These are phyloP conservation scores for Chlamydomonas urium DNA, from an alignment of 139 green algal genomes.

Conservation along the genomic window DNA sequence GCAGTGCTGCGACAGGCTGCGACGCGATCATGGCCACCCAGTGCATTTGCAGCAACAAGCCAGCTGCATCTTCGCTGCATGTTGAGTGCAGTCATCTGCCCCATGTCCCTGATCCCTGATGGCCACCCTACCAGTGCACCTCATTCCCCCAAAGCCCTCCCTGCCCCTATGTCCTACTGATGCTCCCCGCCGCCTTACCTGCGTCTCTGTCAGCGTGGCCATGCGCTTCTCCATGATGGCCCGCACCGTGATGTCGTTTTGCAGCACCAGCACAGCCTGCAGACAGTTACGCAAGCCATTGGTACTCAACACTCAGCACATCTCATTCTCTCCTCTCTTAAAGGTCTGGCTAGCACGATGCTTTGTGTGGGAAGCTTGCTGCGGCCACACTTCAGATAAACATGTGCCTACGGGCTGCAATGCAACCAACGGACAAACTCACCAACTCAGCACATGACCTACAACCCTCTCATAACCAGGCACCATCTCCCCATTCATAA, in stretches of 20 bases:
- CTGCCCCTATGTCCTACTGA: no score
- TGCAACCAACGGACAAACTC: not conserved
- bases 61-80: no score
- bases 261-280: constrained; percentile 8
- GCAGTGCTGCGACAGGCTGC: no score
- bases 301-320: not conserved
- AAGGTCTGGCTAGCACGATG: not conserved
- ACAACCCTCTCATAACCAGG: not conserved
- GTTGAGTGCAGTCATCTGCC: no score
- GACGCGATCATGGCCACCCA: no score
- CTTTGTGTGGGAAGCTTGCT: not conserved
- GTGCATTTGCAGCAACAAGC: no score
- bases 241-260: constrained; percentile 10
- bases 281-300: not conserved
- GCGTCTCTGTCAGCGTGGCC: constrained; percentile 21
- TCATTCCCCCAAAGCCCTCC: no score
- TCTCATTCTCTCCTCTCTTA: not conserved
- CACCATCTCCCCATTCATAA: not conserved
- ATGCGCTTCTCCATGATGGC: constrained; percentile 16
- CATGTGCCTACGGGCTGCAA: not conserved
- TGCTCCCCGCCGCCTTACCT: not conserved
- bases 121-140: no score
- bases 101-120: no score
- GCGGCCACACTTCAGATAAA: not conserved
- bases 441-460: not conserved